phyloP scores from a whole-genome alignment of 2,329 filamentous ascomycete genomes.

The Sarocladium oryzae region DNA sequence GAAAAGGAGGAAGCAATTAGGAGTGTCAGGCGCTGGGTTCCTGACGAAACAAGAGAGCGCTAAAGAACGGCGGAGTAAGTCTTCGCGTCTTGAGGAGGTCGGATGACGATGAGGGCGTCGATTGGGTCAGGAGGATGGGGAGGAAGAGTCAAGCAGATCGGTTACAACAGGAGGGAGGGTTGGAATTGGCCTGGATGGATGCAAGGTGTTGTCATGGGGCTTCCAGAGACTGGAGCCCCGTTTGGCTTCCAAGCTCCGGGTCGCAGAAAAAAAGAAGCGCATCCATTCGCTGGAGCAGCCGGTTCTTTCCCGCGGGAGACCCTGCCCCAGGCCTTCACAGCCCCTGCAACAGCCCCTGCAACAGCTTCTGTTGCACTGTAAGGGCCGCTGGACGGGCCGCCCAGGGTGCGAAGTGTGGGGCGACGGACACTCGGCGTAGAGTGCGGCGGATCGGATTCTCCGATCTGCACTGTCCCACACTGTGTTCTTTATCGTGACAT shows the following conservation, averaged over 20 bases:
- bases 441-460: neutral
- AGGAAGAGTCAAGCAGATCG: neutral
- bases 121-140: neutral
- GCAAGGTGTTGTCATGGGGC: slow-evolving; percentile 9
- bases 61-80: slow-evolving; percentile 12
- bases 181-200: neutral
- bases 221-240: neutral
- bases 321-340: neutral
- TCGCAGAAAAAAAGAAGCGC: slow-evolving; percentile 6
- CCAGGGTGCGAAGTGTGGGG: neutral
- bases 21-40: neutral
- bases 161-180: slow-evolving; percentile 3
- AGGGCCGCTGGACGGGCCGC: neutral
- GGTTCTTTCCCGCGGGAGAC: slow-evolving; percentile 9
- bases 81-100: neutral
- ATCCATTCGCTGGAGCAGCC: slow-evolving; percentile 1
- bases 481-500: neutral
- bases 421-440: slow-evolving; percentile 1
- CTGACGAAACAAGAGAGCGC: neutral
- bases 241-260: neutral
- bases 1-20: neutral
- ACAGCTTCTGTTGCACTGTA: neutral
- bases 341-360: neutral
- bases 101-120: neutral
- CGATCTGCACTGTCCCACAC: slow-evolving; percentile 3